Conservation (phyloP, 116 monocot species). For the Cymodocea nodosa region DNA sequence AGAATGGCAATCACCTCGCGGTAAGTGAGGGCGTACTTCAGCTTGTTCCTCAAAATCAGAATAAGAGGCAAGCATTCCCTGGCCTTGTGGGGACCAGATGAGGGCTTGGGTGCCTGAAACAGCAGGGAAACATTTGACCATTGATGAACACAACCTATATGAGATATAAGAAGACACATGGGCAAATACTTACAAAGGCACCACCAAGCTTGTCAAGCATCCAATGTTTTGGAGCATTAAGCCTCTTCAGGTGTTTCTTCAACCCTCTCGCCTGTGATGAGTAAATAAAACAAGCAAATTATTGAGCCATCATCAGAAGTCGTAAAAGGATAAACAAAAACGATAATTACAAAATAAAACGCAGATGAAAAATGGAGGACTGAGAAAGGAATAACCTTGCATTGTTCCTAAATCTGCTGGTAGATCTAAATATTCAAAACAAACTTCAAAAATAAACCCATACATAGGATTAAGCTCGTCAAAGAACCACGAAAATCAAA, state of each 20-base stretch:
- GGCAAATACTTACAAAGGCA: conserved; percentile 37
- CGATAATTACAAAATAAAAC: no score
- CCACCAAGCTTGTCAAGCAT: conserved; percentile 67
- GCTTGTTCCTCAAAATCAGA: conserved; percentile 58
- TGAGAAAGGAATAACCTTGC: no score
- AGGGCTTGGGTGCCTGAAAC: conserved; percentile 57
- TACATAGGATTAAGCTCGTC: no score
- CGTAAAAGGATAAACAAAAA: no score
- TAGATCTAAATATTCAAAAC: no score
- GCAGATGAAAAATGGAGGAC: no score
- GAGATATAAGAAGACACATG: neutral
- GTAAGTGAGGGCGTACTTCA: conserved; percentile 62
- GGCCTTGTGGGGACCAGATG: conserved; percentile 66
- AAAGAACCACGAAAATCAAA: no score
- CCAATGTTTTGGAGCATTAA: conserved; percentile 62
- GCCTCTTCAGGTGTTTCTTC: conserved; percentile 69
- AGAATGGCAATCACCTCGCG: conserved; percentile 56
- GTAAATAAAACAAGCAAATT: no score
- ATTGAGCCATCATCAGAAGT: no score
- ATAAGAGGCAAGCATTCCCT: conserved; percentile 63
- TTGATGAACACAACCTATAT: neutral
- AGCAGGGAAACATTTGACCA: neutral
- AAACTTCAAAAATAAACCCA: no score
- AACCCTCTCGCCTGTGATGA: conserved; percentile 40
- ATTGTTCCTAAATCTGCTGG: no score